These are phyloP conservation scores for Globisporangium iwayamae DNA, from an alignment of 352 stramenopile species.

Conservation along the genomic window DNA sequence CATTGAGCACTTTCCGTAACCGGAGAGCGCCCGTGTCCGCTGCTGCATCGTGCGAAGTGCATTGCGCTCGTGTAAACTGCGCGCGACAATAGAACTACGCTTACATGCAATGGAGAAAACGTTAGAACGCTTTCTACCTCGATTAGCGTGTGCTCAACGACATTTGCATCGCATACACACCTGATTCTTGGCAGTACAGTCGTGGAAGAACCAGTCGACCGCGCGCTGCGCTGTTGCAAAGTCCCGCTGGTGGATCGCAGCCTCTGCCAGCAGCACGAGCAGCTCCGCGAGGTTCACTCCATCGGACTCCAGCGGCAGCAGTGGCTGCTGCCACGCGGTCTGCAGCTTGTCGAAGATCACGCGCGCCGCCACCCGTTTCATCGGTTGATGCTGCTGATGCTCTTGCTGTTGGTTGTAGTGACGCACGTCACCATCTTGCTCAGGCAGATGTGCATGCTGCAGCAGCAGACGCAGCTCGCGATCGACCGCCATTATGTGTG, in stretches of 20 bases:
- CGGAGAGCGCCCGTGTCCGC: conserved; percentile 34
- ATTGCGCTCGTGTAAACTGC: conserved; percentile 78
- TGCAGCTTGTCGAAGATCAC: conserved; percentile 38
- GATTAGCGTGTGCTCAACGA: neutral
- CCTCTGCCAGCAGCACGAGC: conserved; percentile 73
- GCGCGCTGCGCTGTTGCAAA: conserved; percentile 51
- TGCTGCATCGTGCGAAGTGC: conserved; percentile 38
- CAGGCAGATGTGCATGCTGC: conserved; percentile 33
- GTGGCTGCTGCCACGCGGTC: conserved; percentile 29
- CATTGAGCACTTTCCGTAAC: conserved; percentile 59
- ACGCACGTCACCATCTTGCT: conserved; percentile 8
- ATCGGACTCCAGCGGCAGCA: conserved; percentile 22
- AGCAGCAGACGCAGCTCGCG: conserved; percentile 49
- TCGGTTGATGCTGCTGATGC: neutral
- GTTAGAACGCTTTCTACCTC: neutral
- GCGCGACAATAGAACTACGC: conserved; percentile 84
- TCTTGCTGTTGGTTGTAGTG: neutral
- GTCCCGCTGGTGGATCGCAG: conserved; percentile 58
- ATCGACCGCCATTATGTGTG: conserved; percentile 42
- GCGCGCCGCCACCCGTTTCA: conserved; percentile 22
- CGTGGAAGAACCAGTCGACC: conserved; percentile 70
- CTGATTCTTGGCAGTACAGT: conserved; percentile 71
- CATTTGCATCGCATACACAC: conserved; percentile 31
- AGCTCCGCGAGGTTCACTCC: conserved; percentile 59
- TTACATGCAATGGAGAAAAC: neutral